Conservation (phyloP, 1,139 yeast species). For the Diutina siamensis region DNA sequence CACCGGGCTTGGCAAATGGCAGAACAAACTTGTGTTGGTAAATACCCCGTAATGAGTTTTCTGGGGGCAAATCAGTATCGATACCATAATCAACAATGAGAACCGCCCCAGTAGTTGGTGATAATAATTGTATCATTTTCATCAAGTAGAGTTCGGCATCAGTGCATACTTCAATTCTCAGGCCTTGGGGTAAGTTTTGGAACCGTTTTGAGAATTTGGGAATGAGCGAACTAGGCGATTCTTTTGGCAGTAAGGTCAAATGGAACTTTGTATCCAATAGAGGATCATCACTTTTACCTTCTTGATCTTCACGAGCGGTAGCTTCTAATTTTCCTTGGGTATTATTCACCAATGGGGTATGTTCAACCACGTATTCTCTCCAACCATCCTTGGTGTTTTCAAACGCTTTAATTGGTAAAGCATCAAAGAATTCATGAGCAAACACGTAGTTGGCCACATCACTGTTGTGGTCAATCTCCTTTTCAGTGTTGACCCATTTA, state of each 20-base stretch:
- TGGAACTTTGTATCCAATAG: constrained; percentile 37
- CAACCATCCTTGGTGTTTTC: constrained; percentile 54
- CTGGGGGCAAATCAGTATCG: constrained; percentile 47
- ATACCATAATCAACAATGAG: constrained; percentile 68
- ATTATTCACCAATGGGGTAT: constrained; percentile 30
- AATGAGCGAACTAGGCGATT: constrained; percentile 52
- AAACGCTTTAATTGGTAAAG: constrained; percentile 69
- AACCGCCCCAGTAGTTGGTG: constrained; percentile 44
- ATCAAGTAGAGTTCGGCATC: constrained; percentile 49
- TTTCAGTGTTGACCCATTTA: constrained; percentile 63
- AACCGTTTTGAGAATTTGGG: constrained; percentile 46
- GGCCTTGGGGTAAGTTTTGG: constrained; percentile 38
- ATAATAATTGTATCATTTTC: constrained; percentile 32
- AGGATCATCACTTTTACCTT: not conserved
- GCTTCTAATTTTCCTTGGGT: constrained; percentile 18
- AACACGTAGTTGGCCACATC: constrained; percentile 48
- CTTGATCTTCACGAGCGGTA: constrained; percentile 8
- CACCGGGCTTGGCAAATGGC: constrained; percentile 70
- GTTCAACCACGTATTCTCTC: constrained; percentile 68
- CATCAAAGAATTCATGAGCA: constrained; percentile 86
- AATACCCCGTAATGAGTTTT: constrained; percentile 64
- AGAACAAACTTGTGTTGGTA: constrained; percentile 62
- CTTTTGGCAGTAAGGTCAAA: constrained; percentile 45
- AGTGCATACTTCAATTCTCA: constrained; percentile 65
- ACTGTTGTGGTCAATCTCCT: constrained; percentile 30